These are phyloP conservation scores for Yamadazyma songkhlaensis DNA, from an alignment of 1,139 yeast genomes.

Conservation along the genomic window DNA sequence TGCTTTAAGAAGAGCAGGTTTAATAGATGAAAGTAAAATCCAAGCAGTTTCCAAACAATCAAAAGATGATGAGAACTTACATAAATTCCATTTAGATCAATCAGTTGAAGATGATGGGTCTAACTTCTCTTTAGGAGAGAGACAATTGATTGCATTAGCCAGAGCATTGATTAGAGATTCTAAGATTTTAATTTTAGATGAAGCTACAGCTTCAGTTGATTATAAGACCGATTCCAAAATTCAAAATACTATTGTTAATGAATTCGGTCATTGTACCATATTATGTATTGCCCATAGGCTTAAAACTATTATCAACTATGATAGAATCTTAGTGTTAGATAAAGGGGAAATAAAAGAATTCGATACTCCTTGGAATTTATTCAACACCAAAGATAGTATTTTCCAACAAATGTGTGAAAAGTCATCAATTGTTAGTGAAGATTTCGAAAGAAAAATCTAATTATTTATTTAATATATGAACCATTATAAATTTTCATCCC, in stretches of 20 bases:
- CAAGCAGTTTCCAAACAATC: constrained; percentile 10
- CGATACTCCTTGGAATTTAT: constrained; percentile 47
- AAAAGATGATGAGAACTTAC: constrained; percentile 27
- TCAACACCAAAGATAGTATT: constrained; percentile 28
- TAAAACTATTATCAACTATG: constrained; percentile 50
- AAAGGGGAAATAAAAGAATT: constrained; percentile 47
- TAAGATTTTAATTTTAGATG: constrained; percentile 51
- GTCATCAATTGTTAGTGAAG: constrained; percentile 20
- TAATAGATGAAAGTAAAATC: constrained; percentile 22
- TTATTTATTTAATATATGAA: not conserved
- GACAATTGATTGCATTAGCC: constrained; percentile 53
- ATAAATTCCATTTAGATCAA: constrained; percentile 47
- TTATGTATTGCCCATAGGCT: constrained; percentile 57
- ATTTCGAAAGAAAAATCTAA: constrained; percentile 1
- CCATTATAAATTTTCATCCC: constrained; percentile 17
- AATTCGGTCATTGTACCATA: constrained; percentile 46
- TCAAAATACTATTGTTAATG: constrained; percentile 44
- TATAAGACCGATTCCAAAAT: constrained; percentile 53
- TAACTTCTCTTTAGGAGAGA: constrained; percentile 54
- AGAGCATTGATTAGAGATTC: constrained; percentile 50
- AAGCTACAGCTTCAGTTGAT: constrained; percentile 58
- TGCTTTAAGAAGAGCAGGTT: constrained; percentile 30
- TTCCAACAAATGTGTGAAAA: constrained; percentile 42
- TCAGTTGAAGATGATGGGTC: constrained; percentile 50
- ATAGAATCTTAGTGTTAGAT: constrained; percentile 51